Evolutionary conservation across 2,329 filamentous ascomycete genomes (phyloP).

Genomic region (Aspergillus fijiensis): DNA sequence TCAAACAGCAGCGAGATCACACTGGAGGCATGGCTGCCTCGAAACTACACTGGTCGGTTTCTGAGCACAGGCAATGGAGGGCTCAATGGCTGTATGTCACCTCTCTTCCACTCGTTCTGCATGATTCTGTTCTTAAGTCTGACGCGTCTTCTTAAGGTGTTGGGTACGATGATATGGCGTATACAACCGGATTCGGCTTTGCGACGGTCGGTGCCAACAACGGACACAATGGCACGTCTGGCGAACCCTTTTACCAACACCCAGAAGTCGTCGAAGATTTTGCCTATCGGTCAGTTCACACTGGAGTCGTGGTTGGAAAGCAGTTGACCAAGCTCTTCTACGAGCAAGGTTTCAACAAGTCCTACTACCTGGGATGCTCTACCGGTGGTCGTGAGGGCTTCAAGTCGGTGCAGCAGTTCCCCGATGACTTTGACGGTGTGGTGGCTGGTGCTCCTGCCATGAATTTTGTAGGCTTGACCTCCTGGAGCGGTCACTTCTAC

Average conservation of each 20-base stretch:
- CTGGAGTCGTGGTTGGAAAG: conserved; percentile 49
- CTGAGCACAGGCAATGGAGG: conserved; percentile 53
- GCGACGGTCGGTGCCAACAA: conserved; percentile 51
- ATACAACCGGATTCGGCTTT: conserved; percentile 46
- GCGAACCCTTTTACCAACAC: conserved; percentile 49
- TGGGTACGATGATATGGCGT: conserved; percentile 47
- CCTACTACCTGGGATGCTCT: conserved; percentile 54
- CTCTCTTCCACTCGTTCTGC: neutral
- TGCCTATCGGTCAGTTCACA: conserved; percentile 48
- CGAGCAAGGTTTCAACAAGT: conserved; percentile 41
- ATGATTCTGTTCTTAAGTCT: neutral
- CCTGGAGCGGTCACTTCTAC: conserved; percentile 47
- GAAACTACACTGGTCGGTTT: conserved; percentile 48
- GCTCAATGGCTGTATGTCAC: conserved; percentile 46
- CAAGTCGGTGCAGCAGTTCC: conserved; percentile 54
- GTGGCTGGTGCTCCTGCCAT: conserved; percentile 48
- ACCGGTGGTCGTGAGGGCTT: conserved; percentile 61
- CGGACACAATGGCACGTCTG: conserved; percentile 51
- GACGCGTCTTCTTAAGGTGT: conserved; percentile 33
- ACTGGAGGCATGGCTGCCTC: conserved; percentile 51
- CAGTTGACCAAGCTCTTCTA: conserved; percentile 52
- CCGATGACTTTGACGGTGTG: conserved; percentile 59
- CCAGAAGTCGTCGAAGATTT: conserved; percentile 50
- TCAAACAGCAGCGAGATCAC: conserved; percentile 48
- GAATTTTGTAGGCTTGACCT: conserved; percentile 51